Conservation (phyloP, 495 filamentous ascomycete species). For the Penicillium herquei region DNA sequence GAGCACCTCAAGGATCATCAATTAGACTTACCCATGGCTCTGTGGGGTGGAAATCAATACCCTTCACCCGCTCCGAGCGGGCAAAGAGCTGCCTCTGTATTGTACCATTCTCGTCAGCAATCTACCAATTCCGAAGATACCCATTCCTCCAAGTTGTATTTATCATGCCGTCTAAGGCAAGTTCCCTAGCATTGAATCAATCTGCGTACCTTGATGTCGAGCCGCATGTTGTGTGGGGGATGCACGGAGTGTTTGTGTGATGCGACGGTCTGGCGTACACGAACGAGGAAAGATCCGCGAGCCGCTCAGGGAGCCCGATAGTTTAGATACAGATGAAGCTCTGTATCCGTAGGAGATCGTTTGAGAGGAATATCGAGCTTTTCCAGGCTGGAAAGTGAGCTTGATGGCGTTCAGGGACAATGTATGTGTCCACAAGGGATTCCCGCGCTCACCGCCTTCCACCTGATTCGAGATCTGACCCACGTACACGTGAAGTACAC, state of each 20-base stretch:
- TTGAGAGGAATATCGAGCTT: slow-evolving; percentile 17
- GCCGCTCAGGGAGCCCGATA: slow-evolving; percentile 40
- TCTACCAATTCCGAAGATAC: slow-evolving; percentile 13
- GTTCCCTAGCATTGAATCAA: slow-evolving; percentile 12
- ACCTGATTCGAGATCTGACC: slow-evolving; percentile 10
- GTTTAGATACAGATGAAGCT: slow-evolving; percentile 14
- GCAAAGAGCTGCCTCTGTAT: slow-evolving; percentile 75
- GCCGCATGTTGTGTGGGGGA: slow-evolving; percentile 67
- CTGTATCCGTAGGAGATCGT: slow-evolving; percentile 13
- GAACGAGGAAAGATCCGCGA: slow-evolving; percentile 37
- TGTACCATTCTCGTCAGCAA: slow-evolving; percentile 20
- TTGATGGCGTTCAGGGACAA: slow-evolving; percentile 31
- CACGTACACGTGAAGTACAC: neutral
- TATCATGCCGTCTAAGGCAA: neutral
- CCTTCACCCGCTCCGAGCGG: slow-evolving; percentile 89
- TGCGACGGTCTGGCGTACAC: slow-evolving; percentile 41
- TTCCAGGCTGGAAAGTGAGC: slow-evolving; percentile 21
- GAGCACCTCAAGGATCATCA: neutral
- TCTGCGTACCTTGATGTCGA: slow-evolving; percentile 82
- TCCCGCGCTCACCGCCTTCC: slow-evolving; percentile 48
- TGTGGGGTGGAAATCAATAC: slow-evolving; percentile 94
- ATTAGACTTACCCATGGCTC: slow-evolving; percentile 74
- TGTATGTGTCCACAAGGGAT: slow-evolving; percentile 52
- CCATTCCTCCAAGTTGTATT: slow-evolving; percentile 21
- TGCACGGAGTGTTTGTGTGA: slow-evolving; percentile 33